These are phyloP conservation scores for Aquilaria agallochum DNA, from an alignment of 441 rosid genomes.

Conservation along the genomic window DNA sequence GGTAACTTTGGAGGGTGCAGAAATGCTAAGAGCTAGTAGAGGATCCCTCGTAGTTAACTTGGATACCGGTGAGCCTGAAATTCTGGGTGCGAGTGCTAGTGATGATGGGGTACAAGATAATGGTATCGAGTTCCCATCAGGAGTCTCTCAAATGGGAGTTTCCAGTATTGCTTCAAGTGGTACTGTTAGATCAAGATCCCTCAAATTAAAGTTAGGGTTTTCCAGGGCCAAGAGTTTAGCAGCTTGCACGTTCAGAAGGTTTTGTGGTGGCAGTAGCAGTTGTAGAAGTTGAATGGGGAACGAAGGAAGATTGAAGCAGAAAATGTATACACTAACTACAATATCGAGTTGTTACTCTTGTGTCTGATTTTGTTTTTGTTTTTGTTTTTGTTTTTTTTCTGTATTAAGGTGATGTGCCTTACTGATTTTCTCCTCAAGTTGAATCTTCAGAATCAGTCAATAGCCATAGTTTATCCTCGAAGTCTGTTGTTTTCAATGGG, in stretches of 20 bases:
- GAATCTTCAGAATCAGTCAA: conserved; percentile 20
- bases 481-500: no score
- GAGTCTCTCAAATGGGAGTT: conserved; percentile 21
- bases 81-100: conserved; percentile 43
- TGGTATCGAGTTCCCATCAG: conserved; percentile 38
- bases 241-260: conserved; percentile 62
- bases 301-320: conserved; percentile 6
- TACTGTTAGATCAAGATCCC: conserved; percentile 37
- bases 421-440: conserved; percentile 25
- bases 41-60: conserved; percentile 52
- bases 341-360: conserved; percentile 21
- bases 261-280: conserved; percentile 43
- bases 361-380: conserved; percentile 14
- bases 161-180: conserved; percentile 37
- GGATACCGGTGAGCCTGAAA: conserved; percentile 50
- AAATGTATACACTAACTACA: conserved; percentile 11
- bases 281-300: conserved; percentile 30
- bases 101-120: conserved; percentile 51
- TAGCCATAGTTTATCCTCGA: conserved; percentile 11
- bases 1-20: conserved; percentile 52
- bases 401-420: conserved; percentile 34
- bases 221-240: conserved; percentile 46
- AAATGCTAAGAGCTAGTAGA: conserved; percentile 49
- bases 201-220: conserved; percentile 57
- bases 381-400: not conserved